Evolutionary conservation across 2,329 filamentous ascomycete genomes (phyloP).

Genomic region (Monosporascus sp.): DNA sequence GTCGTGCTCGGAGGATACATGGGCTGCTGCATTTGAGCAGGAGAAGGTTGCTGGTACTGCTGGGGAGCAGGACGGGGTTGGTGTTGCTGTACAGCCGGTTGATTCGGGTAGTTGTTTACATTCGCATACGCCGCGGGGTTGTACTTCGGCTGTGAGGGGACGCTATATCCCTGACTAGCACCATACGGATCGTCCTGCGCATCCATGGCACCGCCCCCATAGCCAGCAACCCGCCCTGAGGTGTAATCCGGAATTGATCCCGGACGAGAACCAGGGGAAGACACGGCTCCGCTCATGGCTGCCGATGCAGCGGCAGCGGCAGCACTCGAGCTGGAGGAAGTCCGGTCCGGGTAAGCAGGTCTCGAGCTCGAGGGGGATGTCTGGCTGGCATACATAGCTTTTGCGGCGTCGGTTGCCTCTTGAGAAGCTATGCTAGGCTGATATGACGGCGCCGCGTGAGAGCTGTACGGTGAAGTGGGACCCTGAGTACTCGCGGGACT

Average conservation of each 20-base stretch:
- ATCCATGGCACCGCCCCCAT: constrained; percentile 19
- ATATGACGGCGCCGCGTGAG: constrained; percentile 19
- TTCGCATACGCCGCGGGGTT: constrained; percentile 73
- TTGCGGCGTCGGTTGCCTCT: constrained; percentile 59
- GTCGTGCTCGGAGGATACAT: constrained; percentile 26
- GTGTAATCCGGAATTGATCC: constrained; percentile 24
- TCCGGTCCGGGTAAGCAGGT: constrained; percentile 46
- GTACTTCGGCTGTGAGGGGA: constrained; percentile 55
- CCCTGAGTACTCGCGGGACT: constrained; percentile 34
- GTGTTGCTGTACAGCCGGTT: constrained; percentile 34
- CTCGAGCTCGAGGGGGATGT: constrained; percentile 39
- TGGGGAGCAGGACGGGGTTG: constrained; percentile 30
- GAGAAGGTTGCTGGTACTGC: constrained; percentile 26
- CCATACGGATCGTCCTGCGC: constrained; percentile 25
- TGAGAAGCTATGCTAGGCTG: constrained; percentile 33
- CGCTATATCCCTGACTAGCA: constrained; percentile 18
- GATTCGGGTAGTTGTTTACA: constrained; percentile 44
- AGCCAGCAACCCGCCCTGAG: constrained; percentile 28
- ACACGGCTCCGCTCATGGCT: constrained; percentile 48
- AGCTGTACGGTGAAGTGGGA: constrained; percentile 21
- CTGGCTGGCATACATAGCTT: constrained; percentile 53
- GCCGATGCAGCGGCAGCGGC: constrained; percentile 52
- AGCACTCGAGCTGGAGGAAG: constrained; percentile 45
- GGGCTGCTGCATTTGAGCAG: constrained; percentile 23
- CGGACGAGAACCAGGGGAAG: constrained; percentile 25